Percentiles rank a stretch among this genome's conserved stretches.
phyloP scores from a whole-genome alignment of 768 basidiomycete species.

The Porphyrellus cyaneotinctus region DNA sequence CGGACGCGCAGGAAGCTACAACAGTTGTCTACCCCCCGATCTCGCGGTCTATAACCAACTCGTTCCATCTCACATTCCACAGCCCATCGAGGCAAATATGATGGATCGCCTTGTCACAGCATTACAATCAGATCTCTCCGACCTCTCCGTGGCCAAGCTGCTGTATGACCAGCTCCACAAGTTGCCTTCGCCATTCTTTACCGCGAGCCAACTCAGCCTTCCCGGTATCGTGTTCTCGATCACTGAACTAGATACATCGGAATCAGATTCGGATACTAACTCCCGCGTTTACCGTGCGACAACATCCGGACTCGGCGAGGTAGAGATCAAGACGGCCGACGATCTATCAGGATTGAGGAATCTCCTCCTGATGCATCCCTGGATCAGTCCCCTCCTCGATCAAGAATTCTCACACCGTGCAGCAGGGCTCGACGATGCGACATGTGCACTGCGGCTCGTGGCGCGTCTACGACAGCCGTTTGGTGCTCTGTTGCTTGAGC shows the following conservation, averaged over 20 bases:
- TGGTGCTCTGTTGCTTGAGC: neutral
- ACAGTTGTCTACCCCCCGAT: neutral
- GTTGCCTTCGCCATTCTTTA: neutral
- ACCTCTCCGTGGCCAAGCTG: neutral
- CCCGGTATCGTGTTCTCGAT: neutral
- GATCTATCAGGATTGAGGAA: neutral
- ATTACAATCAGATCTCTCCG: neutral
- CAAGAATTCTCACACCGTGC: neutral
- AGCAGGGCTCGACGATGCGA: neutral
- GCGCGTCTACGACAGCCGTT: neutral
- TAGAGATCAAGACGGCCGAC: neutral
- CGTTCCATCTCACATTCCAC: neutral
- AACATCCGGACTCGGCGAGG: neutral
- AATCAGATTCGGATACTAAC: neutral
- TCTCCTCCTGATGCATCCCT: neutral
- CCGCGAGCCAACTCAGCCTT: neutral
- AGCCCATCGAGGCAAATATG: neutral
- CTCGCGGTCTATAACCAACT: neutral
- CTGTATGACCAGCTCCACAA: neutral
- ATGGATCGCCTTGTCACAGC: neutral
- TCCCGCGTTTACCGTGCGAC: neutral
- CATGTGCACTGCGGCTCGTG: neutral
- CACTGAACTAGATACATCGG: neutral
- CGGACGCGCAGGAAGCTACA: neutral
- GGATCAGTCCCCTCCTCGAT: neutral